Base-by-base conservation (phyloP, 2,329 filamentous ascomycete genomes). In the Metarhizium brunneum region DNA sequence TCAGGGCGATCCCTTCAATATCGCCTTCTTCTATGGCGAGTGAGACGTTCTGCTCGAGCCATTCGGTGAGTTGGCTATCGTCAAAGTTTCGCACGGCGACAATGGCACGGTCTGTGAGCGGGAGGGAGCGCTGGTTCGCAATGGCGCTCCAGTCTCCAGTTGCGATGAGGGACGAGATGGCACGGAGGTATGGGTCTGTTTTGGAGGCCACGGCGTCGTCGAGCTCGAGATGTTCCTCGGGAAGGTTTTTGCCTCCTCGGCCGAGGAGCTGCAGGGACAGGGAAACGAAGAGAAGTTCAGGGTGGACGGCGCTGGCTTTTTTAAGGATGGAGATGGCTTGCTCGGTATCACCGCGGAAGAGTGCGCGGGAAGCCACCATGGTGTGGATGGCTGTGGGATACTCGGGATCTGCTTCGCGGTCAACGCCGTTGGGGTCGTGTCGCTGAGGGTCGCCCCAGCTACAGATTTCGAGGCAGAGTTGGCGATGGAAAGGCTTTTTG, bases 151-250 rank as follows among this genome's bases (percentile, higher is more conserved):
- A 94, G 66, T 90, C 81, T 4, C 86, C 86, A 0, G 85, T 89
- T 10, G 86, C 84, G 58, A 94, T 88, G 61, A 89, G 84, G 3
- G 85, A 84, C 29, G 90, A 88, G 50, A 94, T 86, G 6, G 88
- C 88, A 55, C 88, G 85, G 29, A 94, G 79, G 65, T 92, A 92
- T 0, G 88, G 86, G 63, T 94, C 88, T 0, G 85, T 84, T 58
- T 86, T 81, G 57, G 80, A 82, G 30, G 83, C 80, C 14, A 82
- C 75, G 2, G 73, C 73, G 56, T 81, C 79, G 65, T 84, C 81
- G 62, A 83, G 81, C 61, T 83, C 80, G 29, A 84, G 73, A 57
- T 79, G 73, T 59, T 77, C 75, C 58, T 76, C 76, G 47, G 48
- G 48, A 4, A 73, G 61, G 45, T 70, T 68, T 49, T 70, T 71